phyloP scores from a whole-genome alignment of 177 flowering plant genomes.

The Vitis hybrid region DNA sequence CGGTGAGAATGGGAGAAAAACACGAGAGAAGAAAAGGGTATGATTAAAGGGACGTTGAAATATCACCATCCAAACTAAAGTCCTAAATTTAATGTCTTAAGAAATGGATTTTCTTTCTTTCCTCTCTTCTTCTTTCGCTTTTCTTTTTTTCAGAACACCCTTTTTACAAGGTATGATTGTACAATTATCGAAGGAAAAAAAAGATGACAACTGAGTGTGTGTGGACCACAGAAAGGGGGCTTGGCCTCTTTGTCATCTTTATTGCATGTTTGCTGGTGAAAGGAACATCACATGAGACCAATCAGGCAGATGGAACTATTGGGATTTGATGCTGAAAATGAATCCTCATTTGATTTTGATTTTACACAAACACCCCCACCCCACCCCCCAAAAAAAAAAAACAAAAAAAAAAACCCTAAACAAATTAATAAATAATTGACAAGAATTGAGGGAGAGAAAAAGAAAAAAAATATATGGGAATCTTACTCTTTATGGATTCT shows the following conservation, averaged over 20 bases:
- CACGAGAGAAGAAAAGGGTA: not conserved
- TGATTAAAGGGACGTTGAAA: conserved; percentile 18
- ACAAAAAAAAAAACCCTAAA: not conserved
- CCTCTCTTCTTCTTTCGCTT: not conserved
- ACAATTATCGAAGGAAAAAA: conserved; percentile 8
- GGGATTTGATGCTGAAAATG: conserved; percentile 18
- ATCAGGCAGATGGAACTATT: conserved; percentile 20
- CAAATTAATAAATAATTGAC: no score
- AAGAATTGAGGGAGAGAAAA: not conserved
- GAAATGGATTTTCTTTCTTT: not conserved
- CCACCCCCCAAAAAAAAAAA: not conserved
- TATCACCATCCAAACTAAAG: conserved; percentile 19
- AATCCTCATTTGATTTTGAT: not conserved
- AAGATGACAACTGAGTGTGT: not conserved
- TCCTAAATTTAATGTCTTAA: not conserved
- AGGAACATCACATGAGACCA: conserved; percentile 19
- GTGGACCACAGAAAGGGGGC: conserved; percentile 16
- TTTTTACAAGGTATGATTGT: conserved; percentile 12
- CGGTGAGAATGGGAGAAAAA: not conserved
- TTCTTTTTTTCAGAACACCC: not conserved
- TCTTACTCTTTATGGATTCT: conserved; percentile 9
- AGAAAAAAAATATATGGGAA: not conserved
- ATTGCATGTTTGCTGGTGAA: conserved; percentile 17
- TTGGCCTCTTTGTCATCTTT: conserved; percentile 5
- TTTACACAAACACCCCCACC: not conserved